Evolutionary conservation across 1,284 basidiomycete species (phyloP), one percentile per base, ranked within the genome.

Genomic region (Pseudozyma flocculosa): DNA sequence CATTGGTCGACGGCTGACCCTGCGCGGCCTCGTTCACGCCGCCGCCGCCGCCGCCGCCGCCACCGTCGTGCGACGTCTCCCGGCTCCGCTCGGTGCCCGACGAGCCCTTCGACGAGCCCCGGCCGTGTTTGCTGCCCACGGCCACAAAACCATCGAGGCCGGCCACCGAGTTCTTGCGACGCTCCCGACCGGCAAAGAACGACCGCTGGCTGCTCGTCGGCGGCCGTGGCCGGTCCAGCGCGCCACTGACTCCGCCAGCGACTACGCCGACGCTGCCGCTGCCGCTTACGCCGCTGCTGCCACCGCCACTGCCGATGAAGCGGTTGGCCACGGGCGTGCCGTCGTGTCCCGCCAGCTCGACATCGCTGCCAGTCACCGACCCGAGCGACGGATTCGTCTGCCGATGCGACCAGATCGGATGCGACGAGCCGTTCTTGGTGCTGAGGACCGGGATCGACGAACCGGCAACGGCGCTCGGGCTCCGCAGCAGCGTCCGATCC

Each of bases 171-270:
- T 57, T 48, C 43, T 44, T 48, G 1, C 57, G 17, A 4, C 57
- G 22, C 24, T 47, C 53, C 10, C 54, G 37, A 10, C 54, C 54
- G 2, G 50, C 43, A 14, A 65, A 65, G 29, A 65, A 68, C 30
- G 55, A 56, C 14, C 18, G 23, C 7, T 39, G 30, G 22, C 45
- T 26, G 17, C 43, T 45, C 5, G 66, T 68, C 2, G 57, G 57
- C 2, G 66, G 66, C 8, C 66, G 23, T 2, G 66, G 66, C 3
- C 66, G 41, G 26, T 68, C 66, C 9, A 68, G 34, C 13, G 66
- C 62, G 0, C 48, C 49, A 4, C 40, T 47, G 8, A 50, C 15
- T 1, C 50, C 48, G 34, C 47, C 41, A 36, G 10, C 30, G 32
- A 17, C 37, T 9, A 9, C 30, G 19, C 32, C 22, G 3, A 9